Evolutionary conservation across 2,329 filamentous ascomycete genomes (phyloP).

Genomic region (Fusarium verrucosum): DNA sequence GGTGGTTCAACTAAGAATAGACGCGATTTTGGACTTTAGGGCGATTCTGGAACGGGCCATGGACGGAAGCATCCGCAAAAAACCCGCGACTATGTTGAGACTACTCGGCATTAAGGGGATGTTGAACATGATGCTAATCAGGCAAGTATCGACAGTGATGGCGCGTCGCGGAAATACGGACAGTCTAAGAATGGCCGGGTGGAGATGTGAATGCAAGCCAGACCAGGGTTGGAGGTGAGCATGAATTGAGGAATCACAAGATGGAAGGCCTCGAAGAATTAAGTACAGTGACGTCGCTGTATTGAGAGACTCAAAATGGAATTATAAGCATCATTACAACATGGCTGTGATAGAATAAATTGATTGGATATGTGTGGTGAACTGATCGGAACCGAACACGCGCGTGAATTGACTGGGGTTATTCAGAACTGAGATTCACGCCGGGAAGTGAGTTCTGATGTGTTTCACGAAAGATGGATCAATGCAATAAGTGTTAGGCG

Average conservation of each 20-base stretch:
- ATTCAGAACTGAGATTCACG: conserved; percentile 9
- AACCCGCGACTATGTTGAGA: background rate
- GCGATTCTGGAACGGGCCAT: background rate
- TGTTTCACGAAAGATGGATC: background rate
- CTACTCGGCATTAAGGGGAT: conserved; percentile 4
- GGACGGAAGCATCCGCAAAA: conserved; percentile 22
- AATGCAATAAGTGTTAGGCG: conserved; percentile 2
- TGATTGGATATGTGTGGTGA: background rate
- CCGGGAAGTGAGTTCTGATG: conserved; percentile 25
- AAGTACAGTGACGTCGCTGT: background rate
- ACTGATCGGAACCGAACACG: conserved; percentile 1
- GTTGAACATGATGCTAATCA: background rate
- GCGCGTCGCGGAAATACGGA: conserved; percentile 19
- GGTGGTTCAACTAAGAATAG: conserved; percentile 36
- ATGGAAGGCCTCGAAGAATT: background rate
- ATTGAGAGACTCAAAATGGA: background rate
- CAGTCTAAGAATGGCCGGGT: conserved; percentile 5
- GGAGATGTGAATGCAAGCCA: conserved; percentile 5
- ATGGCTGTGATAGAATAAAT: background rate
- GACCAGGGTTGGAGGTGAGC: conserved; percentile 19
- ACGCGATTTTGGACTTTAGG: conserved; percentile 5
- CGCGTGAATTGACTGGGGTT: conserved; percentile 4
- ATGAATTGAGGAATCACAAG: conserved; percentile 14
- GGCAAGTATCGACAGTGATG: conserved; percentile 37
- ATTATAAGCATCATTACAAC: conserved; percentile 11